phyloP scores from a whole-genome alignment of 768 basidiomycete genomes.

The Lentinula boryana region DNA sequence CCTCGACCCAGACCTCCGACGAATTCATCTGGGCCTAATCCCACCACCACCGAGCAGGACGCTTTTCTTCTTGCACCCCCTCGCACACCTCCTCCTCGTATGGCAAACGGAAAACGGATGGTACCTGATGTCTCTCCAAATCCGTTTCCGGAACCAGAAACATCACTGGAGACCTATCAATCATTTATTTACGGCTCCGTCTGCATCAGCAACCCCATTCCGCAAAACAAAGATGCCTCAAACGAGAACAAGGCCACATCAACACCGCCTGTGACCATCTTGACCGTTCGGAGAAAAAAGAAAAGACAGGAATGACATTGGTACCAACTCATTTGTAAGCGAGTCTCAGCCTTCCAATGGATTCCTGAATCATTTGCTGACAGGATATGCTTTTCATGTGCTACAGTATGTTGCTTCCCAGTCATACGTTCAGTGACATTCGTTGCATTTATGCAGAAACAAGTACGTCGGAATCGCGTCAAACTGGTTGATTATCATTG shows the following conservation, averaged over 20 bases:
- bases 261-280: slow-evolving; percentile 30
- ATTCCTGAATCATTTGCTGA: not conserved
- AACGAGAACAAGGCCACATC: slow-evolving; percentile 10
- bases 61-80: slow-evolving; percentile 35
- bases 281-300: slow-evolving; percentile 43
- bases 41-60: slow-evolving; percentile 36
- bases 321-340: not conserved
- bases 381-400: not conserved
- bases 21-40: slow-evolving; percentile 13
- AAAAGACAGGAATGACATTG: slow-evolving; percentile 12
- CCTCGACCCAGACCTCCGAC: slow-evolving; percentile 2
- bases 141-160: slow-evolving; percentile 60
- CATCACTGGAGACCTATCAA: slow-evolving; percentile 56
- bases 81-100: slow-evolving; percentile 35
- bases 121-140: slow-evolving; percentile 54
- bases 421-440: too few relatives aligned
- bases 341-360: not conserved
- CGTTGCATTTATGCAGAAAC: too few relatives aligned
- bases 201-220: slow-evolving; percentile 42
- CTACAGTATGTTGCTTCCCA: not conserved
- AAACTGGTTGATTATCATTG: not conserved
- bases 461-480: not conserved
- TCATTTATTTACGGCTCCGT: slow-evolving; percentile 56
- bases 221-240: slow-evolving; percentile 11
- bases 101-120: slow-evolving; percentile 16